Conservation (phyloP, 495 filamentous ascomycete species). For the Cercophora newfieldiana region DNA sequence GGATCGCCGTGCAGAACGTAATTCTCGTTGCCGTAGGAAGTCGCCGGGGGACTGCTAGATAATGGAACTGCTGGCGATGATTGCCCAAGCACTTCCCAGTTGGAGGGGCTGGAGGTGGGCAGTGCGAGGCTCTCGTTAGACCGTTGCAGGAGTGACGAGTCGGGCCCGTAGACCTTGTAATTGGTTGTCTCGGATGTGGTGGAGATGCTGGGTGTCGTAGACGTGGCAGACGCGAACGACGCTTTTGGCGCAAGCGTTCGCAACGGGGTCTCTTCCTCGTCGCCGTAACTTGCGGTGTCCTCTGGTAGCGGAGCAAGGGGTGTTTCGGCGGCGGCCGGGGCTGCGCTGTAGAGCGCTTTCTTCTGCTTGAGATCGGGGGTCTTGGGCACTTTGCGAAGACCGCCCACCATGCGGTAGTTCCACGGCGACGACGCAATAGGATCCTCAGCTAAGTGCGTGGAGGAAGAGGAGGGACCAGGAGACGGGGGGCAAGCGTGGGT, state of each 20-base stretch:
- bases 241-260: conserved; percentile 36
- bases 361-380: conserved; percentile 52
- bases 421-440: conserved; percentile 45
- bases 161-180: conserved; percentile 52
- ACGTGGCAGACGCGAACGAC: conserved; percentile 43
- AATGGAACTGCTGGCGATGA: conserved; percentile 37
- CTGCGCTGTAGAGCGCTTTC: conserved; percentile 28
- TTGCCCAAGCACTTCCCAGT: conserved; percentile 43
- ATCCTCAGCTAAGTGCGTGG: conserved; percentile 45
- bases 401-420: conserved; percentile 56
- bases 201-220: conserved; percentile 39
- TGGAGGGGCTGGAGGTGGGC: conserved; percentile 39
- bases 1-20: conserved; percentile 48
- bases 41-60: conserved; percentile 29
- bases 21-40: conserved; percentile 39
- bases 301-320: conserved; percentile 46
- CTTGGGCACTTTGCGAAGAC: conserved; percentile 53
- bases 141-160: conserved; percentile 32
- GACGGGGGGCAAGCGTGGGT: conserved; percentile 29
- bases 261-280: conserved; percentile 28
- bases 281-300: conserved; percentile 26
- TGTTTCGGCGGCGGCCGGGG: conserved; percentile 28
- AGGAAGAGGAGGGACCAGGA: conserved; percentile 33
- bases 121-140: conserved; percentile 39
- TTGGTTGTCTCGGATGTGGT: conserved; percentile 53